Conservation (phyloP, 257 asterid species). For the Cordia subcordata region DNA sequence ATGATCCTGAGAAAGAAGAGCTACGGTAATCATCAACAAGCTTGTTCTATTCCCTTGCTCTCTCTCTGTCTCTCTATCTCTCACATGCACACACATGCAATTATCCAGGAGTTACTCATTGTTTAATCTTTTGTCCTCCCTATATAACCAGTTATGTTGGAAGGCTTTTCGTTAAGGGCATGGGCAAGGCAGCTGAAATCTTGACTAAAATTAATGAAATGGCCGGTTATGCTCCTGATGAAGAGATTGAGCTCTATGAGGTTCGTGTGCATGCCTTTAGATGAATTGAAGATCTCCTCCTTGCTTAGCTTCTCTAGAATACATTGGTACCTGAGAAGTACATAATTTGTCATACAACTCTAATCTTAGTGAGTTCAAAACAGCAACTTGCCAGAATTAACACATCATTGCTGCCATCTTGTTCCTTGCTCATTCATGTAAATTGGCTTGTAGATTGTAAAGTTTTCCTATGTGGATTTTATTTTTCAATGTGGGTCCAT, state of each 20-base stretch:
- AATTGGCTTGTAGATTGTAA: no score
- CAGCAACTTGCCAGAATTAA: no score
- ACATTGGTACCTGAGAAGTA: no score
- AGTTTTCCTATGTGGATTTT: no score
- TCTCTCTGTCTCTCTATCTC: no score
- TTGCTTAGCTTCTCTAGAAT: neutral
- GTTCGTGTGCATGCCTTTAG: slow-evolving; percentile 9
- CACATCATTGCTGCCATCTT: no score
- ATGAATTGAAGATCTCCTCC: neutral
- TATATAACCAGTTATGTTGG: slow-evolving; percentile 54
- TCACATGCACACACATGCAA: no score
- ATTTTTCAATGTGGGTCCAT: no score
- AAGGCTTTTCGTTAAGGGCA: slow-evolving; percentile 58
- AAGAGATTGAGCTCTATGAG: slow-evolving; percentile 78
- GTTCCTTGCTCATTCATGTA: no score
- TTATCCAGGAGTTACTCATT: neutral
- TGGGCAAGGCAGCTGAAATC: slow-evolving; percentile 57
- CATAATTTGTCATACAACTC: no score
- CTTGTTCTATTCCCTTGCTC: no score
- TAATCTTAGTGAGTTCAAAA: no score
- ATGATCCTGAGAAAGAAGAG: slow-evolving; percentile 68
- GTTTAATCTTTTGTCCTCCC: neutral
- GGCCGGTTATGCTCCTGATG: slow-evolving; percentile 71
- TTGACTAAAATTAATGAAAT: slow-evolving; percentile 53
- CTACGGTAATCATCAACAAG: slow-evolving; percentile 31